These are phyloP conservation scores for Sarcocystis neurona DNA, from an alignment of 169 alveolate genomes.

Conservation along the genomic window DNA sequence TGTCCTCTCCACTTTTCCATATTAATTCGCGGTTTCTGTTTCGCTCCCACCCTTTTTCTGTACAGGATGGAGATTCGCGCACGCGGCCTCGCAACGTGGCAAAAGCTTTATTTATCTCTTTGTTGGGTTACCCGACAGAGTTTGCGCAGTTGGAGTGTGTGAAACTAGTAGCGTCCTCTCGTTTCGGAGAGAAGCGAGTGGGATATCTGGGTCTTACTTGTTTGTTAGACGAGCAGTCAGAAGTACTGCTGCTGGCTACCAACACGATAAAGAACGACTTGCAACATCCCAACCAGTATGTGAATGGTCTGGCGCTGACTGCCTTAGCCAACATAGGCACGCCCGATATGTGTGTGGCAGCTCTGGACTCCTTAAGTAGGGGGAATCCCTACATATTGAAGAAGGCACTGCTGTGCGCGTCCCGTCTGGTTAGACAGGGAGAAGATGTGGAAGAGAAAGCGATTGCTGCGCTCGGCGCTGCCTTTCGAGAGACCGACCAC, in stretches of 20 bases:
- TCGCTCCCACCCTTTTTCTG: too few relatives aligned
- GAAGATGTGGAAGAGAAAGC: constrained; percentile 78
- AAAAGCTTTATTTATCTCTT: constrained; percentile 94
- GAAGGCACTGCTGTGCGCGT: constrained; percentile 94
- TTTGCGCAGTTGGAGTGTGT: constrained; percentile 98
- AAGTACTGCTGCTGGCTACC: constrained; percentile 96
- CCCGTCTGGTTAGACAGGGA: constrained; percentile 59
- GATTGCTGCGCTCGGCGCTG: constrained; percentile 82
- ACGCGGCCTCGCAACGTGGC: constrained; percentile 96
- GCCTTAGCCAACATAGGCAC: constrained; percentile 98
- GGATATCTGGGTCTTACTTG: constrained; percentile 97
- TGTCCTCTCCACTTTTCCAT: background rate
- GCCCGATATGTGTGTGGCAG: constrained; percentile 91
- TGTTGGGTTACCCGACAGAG: constrained; percentile 96
- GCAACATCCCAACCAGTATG: constrained; percentile 88
- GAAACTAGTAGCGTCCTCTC: constrained; percentile 94
- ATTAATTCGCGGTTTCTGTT: background rate
- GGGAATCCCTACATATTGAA: constrained; percentile 94
- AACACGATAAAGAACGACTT: constrained; percentile 97
- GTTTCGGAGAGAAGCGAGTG: constrained; percentile 87
- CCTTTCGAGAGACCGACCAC: constrained; percentile 95
- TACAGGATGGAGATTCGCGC: constrained; percentile 78
- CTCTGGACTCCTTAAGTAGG: constrained; percentile 83
- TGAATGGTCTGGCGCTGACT: constrained; percentile 96
- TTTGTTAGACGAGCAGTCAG: constrained; percentile 96